phyloP scores from a whole-genome alignment of 768 basidiomycete species.

The Agrocybe chaxingu region DNA sequence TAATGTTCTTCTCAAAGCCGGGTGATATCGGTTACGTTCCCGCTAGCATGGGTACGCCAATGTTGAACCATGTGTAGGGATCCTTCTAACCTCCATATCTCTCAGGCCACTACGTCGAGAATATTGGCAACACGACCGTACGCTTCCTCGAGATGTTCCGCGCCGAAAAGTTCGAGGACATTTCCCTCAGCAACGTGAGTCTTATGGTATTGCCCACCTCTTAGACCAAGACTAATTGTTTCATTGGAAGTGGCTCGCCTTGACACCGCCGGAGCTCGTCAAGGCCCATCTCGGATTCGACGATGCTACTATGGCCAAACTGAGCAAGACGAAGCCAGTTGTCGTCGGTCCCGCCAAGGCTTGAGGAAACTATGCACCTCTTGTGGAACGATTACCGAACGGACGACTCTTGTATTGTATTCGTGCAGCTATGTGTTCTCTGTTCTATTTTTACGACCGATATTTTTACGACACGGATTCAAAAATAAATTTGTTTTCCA shows the following conservation, averaged over 20 bases:
- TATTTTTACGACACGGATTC: too few relatives aligned
- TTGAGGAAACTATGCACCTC: too few relatives aligned
- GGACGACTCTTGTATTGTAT: too few relatives aligned
- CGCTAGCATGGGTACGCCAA: constrained; percentile 45
- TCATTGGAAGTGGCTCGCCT: constrained; percentile 50
- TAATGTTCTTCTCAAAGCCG: constrained; percentile 44
- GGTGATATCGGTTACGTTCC: constrained; percentile 71
- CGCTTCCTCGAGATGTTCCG: constrained; percentile 62
- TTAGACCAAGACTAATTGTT: background rate
- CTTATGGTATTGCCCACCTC: background rate
- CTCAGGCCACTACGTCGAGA: constrained; percentile 64
- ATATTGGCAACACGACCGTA: constrained; percentile 58
- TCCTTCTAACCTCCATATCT: background rate
- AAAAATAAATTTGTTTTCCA: too few relatives aligned
- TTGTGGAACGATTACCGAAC: too few relatives aligned
- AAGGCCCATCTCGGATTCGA: constrained; percentile 57
- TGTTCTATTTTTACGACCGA: too few relatives aligned
- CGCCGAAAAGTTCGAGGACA: constrained; percentile 49
- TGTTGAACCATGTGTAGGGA: background rate
- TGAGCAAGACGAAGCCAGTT: constrained; percentile 47
- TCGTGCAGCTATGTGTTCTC: too few relatives aligned
- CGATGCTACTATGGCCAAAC: constrained; percentile 43
- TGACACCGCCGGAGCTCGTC: constrained; percentile 56
- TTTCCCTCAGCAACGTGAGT: constrained; percentile 39
- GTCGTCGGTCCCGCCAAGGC: constrained; percentile 18